A percentile compares a stretch with the other conserved stretches of the same genome.
Conservation (phyloP, 2,329 filamentous ascomycete species). For the Cladorrhinum sp. region DNA sequence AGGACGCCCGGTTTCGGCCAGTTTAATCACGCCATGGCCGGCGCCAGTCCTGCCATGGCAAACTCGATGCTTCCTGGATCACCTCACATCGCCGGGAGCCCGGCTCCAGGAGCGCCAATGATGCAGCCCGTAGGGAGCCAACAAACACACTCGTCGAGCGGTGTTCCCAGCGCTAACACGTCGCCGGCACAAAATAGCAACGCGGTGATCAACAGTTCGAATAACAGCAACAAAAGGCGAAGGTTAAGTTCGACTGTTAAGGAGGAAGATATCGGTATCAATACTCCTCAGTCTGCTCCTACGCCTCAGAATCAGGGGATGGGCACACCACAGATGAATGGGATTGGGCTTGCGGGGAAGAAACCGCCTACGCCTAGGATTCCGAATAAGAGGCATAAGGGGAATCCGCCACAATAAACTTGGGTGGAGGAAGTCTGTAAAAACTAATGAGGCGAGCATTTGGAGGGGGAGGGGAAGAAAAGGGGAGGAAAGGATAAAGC, state of each 20-base stretch:
- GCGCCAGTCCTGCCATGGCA: conserved; percentile 57
- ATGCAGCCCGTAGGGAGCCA: conserved; percentile 68
- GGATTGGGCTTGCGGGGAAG: conserved; percentile 48
- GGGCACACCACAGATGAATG: conserved; percentile 48
- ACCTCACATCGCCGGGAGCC: conserved; percentile 56
- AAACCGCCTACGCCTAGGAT: conserved; percentile 58
- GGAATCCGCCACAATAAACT: conserved; percentile 33
- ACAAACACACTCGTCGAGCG: conserved; percentile 60
- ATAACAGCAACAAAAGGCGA: conserved; percentile 51
- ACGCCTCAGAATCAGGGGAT: conserved; percentile 39
- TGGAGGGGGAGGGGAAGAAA: neutral
- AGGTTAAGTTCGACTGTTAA: conserved; percentile 55
- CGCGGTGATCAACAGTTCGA: conserved; percentile 27
- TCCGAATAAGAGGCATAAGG: conserved; percentile 50
- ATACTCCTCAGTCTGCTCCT: conserved; percentile 40
- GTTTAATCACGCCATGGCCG: conserved; percentile 47
- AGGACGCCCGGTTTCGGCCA: conserved; percentile 55
- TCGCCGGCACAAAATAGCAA: conserved; percentile 45
- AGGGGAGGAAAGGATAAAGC: neutral
- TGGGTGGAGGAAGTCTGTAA: neutral
- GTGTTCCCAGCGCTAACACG: conserved; percentile 62
- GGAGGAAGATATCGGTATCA: conserved; percentile 48
- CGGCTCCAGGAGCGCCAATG: conserved; percentile 59
- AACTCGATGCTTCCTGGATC: conserved; percentile 62
- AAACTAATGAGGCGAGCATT: too few species aligned